Evolutionary conservation across 208 protist species (phyloP).

Genomic region (Leptomonas pyrrhocoris): DNA sequence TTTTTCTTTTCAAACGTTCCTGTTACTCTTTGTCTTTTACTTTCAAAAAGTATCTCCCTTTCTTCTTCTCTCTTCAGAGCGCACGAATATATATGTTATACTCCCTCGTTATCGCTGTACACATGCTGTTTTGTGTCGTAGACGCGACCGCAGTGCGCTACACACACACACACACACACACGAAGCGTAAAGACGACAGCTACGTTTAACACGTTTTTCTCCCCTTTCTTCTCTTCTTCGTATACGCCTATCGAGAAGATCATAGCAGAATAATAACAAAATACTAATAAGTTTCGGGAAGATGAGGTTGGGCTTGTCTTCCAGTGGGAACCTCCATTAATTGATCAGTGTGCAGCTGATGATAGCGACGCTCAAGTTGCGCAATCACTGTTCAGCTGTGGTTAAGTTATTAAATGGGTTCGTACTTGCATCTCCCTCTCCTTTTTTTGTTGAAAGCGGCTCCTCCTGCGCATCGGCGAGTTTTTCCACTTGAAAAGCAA

Average conservation of each 20-base stretch:
- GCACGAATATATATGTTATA: neutral
- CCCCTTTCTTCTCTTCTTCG: neutral
- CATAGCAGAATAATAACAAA: no score
- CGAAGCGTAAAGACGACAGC: no score
- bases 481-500: no score
- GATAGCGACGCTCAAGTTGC: neutral
- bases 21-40: neutral
- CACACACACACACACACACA: no score
- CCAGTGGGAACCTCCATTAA: neutral
- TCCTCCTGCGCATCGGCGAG: no score
- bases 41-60: neutral
- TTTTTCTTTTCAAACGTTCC: constrained; percentile 5
- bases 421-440: no score
- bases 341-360: no score
- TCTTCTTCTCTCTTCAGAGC: neutral
- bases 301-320: neutral
- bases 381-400: neutral
- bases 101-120: neutral
- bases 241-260: neutral
- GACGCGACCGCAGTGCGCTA: no score
- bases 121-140: neutral
- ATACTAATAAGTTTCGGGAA: no score
- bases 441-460: neutral
- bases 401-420: no score
- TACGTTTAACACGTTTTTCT: no score